Evolutionary conservation across 2,329 filamentous ascomycete species (phyloP).

Genomic region (Alternaria triticimaculans): DNA sequence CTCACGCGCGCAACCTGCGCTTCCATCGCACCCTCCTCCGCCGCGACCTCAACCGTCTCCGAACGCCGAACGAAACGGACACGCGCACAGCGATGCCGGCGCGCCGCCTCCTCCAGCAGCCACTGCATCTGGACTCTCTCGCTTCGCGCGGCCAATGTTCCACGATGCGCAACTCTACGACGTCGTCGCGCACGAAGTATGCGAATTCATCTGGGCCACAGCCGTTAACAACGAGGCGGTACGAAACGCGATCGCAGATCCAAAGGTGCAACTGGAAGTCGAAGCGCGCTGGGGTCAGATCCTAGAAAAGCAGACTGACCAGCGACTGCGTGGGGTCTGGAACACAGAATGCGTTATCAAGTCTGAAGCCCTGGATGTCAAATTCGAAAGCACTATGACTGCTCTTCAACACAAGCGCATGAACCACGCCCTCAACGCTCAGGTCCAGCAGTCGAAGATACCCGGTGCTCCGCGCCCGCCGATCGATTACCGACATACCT

Average conservation of each 20-base stretch:
- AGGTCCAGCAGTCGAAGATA: constrained; percentile 63
- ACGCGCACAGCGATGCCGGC: constrained; percentile 14
- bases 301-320: constrained; percentile 71
- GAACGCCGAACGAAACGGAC: constrained; percentile 28
- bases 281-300: constrained; percentile 92
- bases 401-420: constrained; percentile 86
- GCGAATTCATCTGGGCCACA: constrained; percentile 78
- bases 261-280: constrained; percentile 80
- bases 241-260: constrained; percentile 56
- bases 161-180: constrained; percentile 72
- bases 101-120: constrained; percentile 17
- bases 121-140: constrained; percentile 23
- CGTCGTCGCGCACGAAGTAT: constrained; percentile 75
- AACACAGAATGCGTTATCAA: constrained; percentile 61
- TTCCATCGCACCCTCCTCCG: constrained; percentile 22
- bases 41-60: constrained; percentile 18
- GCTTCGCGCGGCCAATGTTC: constrained; percentile 67
- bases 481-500: constrained; percentile 81
- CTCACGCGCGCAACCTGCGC: constrained; percentile 21
- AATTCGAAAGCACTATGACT: constrained; percentile 89
- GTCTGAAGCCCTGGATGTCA: constrained; percentile 29
- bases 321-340: constrained; percentile 70
- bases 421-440: constrained; percentile 83
- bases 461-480: constrained; percentile 58
- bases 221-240: constrained; percentile 72